These are phyloP conservation scores for Peronosclerospora sorghi DNA, from an alignment of 352 stramenopile genomes.

Conservation along the genomic window DNA sequence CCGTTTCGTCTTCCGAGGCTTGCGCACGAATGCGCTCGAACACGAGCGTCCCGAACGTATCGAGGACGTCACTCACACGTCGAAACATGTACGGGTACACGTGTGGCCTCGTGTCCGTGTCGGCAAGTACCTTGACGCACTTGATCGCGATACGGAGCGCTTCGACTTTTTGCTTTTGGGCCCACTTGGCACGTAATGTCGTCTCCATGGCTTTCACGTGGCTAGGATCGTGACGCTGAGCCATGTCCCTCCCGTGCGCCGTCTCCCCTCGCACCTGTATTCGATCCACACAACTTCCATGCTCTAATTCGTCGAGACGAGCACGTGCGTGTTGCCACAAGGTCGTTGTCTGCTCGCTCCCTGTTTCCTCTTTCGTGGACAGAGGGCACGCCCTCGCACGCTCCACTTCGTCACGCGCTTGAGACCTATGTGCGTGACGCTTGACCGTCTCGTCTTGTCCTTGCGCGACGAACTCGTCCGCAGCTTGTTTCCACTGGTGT, in stretches of 20 bases:
- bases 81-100: conserved; percentile 87
- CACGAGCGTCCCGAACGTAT: conserved; percentile 80
- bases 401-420: no score
- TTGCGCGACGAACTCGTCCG: conserved; percentile 50
- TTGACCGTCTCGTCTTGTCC: conserved; percentile 57
- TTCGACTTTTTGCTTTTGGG: conserved; percentile 79
- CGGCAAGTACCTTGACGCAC: conserved; percentile 79
- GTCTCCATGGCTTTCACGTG: conserved; percentile 73
- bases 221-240: conserved; percentile 70
- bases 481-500: conserved; percentile 53
- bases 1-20: conserved; percentile 49
- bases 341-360: no score
- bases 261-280: no score
- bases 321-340: no score
- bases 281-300: background rate
- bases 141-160: conserved; percentile 87
- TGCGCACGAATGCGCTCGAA: conserved; percentile 68
- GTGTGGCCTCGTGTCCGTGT: conserved; percentile 60
- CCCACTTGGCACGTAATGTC: conserved; percentile 59
- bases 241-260: conserved; percentile 28
- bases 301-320: conserved; percentile 54
- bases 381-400: no score
- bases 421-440: no score
- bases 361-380: no score
- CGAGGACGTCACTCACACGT: conserved; percentile 78